These are phyloP conservation scores for Botryotinia globosa DNA, from an alignment of 2,329 filamentous ascomycete species.

Conservation along the genomic window DNA sequence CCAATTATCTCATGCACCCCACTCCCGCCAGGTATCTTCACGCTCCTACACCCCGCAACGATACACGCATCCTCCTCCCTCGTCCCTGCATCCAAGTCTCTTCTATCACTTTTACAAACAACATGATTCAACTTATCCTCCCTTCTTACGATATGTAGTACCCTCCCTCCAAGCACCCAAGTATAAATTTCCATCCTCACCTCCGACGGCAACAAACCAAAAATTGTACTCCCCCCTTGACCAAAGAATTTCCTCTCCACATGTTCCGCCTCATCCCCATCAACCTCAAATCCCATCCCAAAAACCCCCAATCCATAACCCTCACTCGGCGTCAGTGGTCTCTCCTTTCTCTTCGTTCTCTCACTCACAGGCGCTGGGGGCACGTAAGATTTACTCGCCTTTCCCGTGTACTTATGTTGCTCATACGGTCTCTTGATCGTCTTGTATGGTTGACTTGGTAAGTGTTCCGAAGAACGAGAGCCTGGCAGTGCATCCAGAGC, in stretches of 20 bases:
- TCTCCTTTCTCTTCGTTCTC: not conserved
- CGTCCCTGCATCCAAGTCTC: constrained; percentile 14
- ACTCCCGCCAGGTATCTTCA: constrained; percentile 22
- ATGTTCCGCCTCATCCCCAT: not conserved
- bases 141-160: constrained; percentile 28
- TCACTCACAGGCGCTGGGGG: not conserved
- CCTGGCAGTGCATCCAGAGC: constrained; percentile 7
- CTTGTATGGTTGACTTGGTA: not conserved
- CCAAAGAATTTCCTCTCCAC: not conserved
- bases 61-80: constrained; percentile 23
- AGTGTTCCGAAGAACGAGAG: not conserved
- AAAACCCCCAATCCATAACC: constrained; percentile 1
- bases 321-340: not conserved
- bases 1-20: not conserved
- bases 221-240: constrained; percentile 5
- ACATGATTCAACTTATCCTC: constrained; percentile 22
- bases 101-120: not conserved
- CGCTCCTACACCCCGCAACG: constrained; percentile 24
- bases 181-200: constrained; percentile 24
- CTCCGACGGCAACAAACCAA: not conserved
- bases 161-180: constrained; percentile 24
- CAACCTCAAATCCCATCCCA: not conserved
- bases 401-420: constrained; percentile 4
- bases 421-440: not conserved
- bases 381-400: constrained; percentile 8